Evolutionary conservation across 2,329 filamentous ascomycete species (phyloP).

Genomic region (Neoscytalidium dimidiatum): DNA sequence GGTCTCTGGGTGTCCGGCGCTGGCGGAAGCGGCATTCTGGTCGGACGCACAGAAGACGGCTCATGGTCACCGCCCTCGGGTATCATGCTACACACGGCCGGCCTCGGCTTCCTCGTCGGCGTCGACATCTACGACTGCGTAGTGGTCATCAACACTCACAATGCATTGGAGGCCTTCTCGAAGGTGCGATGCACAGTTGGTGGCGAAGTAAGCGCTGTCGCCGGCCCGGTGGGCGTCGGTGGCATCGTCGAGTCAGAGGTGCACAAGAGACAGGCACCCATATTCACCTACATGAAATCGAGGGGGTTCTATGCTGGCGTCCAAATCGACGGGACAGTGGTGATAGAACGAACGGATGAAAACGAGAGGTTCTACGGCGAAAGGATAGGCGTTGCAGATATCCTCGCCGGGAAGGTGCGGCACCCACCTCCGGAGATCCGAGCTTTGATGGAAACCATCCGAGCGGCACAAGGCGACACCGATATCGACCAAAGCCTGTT

Average conservation of each 20-base stretch:
- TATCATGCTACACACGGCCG: conserved; percentile 86
- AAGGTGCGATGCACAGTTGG: conserved; percentile 78
- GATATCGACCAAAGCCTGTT: conserved; percentile 72
- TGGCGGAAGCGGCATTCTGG: conserved; percentile 83
- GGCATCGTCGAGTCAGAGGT: conserved; percentile 70
- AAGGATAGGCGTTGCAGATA: conserved; percentile 62
- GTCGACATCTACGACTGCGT: conserved; percentile 97
- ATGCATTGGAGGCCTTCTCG: conserved; percentile 82
- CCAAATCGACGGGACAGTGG: conserved; percentile 81
- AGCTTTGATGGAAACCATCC: conserved; percentile 78
- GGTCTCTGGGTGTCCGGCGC: conserved; percentile 90
- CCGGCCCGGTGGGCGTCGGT: conserved; percentile 77
- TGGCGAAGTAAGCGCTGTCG: conserved; percentile 73
- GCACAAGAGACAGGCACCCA: conserved; percentile 67
- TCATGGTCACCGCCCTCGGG: conserved; percentile 90
- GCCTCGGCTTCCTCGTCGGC: conserved; percentile 84
- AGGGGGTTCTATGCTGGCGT: conserved; percentile 86
- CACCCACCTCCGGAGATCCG: conserved; percentile 58
- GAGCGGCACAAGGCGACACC: conserved; percentile 79
- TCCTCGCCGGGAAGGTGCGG: conserved; percentile 61
- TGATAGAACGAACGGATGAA: conserved; percentile 84
- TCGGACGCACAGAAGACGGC: conserved; percentile 81
- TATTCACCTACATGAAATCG: conserved; percentile 87
- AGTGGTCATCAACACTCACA: conserved; percentile 84
- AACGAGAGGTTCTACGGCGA: conserved; percentile 84